Evolutionary conservation across 108 stramenopile species (phyloP).

Genomic region (Craspedostauros australis): DNA sequence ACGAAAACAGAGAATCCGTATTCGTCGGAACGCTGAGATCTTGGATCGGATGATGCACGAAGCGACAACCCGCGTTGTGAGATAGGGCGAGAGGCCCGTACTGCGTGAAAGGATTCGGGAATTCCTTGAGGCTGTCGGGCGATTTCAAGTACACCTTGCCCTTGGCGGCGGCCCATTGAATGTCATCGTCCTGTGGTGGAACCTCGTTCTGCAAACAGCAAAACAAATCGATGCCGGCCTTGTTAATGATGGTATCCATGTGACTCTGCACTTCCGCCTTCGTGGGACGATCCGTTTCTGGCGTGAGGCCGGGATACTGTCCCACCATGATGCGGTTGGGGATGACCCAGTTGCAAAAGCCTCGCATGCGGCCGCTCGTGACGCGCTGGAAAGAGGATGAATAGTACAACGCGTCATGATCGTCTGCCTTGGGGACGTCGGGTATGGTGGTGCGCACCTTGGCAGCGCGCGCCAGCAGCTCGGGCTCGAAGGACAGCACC

Average conservation of each 20-base stretch:
- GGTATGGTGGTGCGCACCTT: no score
- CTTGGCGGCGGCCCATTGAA: slow-evolving; percentile 13
- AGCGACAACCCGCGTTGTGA: background rate
- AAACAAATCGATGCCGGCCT: slow-evolving; percentile 38
- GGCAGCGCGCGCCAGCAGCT: no score
- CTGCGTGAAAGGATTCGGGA: slow-evolving; percentile 48
- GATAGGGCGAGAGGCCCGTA: slow-evolving; percentile 40
- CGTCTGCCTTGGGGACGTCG: no score
- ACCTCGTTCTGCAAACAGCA: slow-evolving; percentile 59
- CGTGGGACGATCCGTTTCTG: slow-evolving; percentile 41
- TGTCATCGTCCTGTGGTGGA: slow-evolving; percentile 43
- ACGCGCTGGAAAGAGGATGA: no score
- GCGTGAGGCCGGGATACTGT: slow-evolving; percentile 59
- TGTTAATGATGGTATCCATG: slow-evolving; percentile 30
- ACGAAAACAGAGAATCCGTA: slow-evolving; percentile 15
- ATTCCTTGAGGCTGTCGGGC: slow-evolving; percentile 18
- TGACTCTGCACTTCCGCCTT: slow-evolving; percentile 29
- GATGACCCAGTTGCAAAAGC: slow-evolving; percentile 67
- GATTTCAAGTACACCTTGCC: slow-evolving; percentile 37
- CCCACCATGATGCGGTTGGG: slow-evolving; percentile 64
- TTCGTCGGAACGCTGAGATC: slow-evolving; percentile 43
- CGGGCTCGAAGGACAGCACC: no score
- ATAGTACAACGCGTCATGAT: no score
- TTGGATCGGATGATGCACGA: slow-evolving; percentile 53
- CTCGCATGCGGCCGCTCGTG: no score